Percentiles rank a stretch among this genome's conserved stretches.
phyloP scores from a whole-genome alignment of 345 rosid genomes.

The Iberis pinnata region DNA sequence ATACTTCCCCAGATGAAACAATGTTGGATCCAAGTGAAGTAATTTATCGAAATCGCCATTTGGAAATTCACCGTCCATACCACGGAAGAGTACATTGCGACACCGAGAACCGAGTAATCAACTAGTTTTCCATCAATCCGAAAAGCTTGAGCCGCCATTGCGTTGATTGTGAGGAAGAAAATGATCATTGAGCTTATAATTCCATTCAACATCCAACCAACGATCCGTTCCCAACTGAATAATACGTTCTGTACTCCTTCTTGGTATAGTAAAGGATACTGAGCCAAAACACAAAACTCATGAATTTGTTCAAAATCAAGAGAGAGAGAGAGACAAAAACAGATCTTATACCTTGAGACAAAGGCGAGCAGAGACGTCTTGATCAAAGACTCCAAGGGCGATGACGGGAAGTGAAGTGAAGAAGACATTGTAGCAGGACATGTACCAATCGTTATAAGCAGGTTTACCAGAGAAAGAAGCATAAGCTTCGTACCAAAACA shows the following conservation, averaged over 20 bases:
- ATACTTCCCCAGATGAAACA: conserved; percentile 95
- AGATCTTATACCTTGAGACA: conserved; percentile 65
- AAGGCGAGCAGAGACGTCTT: conserved; percentile 84
- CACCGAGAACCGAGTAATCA: conserved; percentile 65
- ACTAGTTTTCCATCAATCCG: conserved; percentile 63
- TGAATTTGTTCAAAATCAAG: background rate
- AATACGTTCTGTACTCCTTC: conserved; percentile 73
- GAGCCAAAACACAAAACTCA: conserved; percentile 17
- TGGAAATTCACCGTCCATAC: conserved; percentile 89
- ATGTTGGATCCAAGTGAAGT: conserved; percentile 99
- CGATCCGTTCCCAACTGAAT: conserved; percentile 75
- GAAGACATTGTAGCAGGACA: conserved; percentile 89
- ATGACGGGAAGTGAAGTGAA: conserved; percentile 97
- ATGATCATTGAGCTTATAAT: conserved; percentile 67
- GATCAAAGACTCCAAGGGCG: conserved; percentile 90
- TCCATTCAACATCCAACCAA: conserved; percentile 90
- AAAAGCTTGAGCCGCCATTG: conserved; percentile 53
- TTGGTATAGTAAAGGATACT: conserved; percentile 69
- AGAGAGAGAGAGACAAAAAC: background rate
- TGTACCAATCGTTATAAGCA: conserved; percentile 93
- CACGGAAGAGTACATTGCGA: conserved; percentile 70
- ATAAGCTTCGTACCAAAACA: conserved; percentile 89
- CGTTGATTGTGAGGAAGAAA: conserved; percentile 59
- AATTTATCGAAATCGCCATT: conserved; percentile 78
- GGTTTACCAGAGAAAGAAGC: conserved; percentile 92